Evolutionary conservation across 192 early-diverging fungal species (phyloP), one percentile per base, ranked within the genome.

Genomic region (Globomyces pollinis-pini): DNA sequence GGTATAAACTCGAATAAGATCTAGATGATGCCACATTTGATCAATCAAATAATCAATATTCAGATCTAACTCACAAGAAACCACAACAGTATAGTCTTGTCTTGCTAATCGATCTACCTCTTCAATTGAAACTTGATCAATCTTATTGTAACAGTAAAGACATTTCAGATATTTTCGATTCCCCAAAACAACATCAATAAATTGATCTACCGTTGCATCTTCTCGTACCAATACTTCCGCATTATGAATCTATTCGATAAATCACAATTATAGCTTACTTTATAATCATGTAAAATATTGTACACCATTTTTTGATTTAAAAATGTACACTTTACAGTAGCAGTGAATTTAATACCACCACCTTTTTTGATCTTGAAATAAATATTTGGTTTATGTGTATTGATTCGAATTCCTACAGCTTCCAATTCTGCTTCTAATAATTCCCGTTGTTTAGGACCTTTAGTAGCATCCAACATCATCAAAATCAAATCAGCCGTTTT

Each of bases 391-490:
- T 69, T 74, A 24, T 63, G 44, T 39, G 77, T 80, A 72, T 99
- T 99, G 50, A 99, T 76, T 57, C 96, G 80, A 50, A 99, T 95
- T 6, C 94, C 96, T 18, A 99, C 91, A 0, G 91, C 84, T 64
- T 99, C 91, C 69, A 99, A 78, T 76, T 98, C 95, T 51, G 76
- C 75, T 54, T 98, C 95, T 20, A 98, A 77, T 33, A 91, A 70
- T 42, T 85, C 77, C 59, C 88, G 73, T 72, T 99, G 96, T 43
- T 86, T 74, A 13, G 70, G 72, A 23, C 85, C 84, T 71, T 99
- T 97, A 21, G 93, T 95, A 23, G 94, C 92, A 61, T 99, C 96
- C 52, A 97, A 73, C 91, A 99, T 91, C 87, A 99, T 98, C 36
- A 35, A 35, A 9, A 12, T 16, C 35, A 7, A 56, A 35, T 24